Conservation (phyloP, 2,329 filamentous ascomycete species). For the Pleoardoris graminearum region DNA sequence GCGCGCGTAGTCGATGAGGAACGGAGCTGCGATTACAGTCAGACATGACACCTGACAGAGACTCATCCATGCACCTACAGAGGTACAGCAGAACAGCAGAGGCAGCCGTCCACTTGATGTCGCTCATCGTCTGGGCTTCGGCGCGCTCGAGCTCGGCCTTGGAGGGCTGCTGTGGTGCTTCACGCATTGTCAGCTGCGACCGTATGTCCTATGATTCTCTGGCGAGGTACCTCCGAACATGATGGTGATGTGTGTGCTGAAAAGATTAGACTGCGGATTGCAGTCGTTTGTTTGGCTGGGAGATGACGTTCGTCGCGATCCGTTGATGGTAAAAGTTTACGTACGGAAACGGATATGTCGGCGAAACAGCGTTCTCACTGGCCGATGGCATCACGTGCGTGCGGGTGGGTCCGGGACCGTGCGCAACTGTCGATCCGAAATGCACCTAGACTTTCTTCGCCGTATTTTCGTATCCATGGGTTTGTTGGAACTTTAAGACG, state of each 20-base stretch:
- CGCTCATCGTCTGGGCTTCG: slow-evolving; percentile 68
- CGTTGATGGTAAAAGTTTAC: background rate
- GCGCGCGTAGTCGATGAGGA: slow-evolving; percentile 58
- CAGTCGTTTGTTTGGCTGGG: slow-evolving; percentile 4
- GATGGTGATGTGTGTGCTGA: slow-evolving; percentile 15
- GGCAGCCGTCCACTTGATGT: slow-evolving; percentile 68
- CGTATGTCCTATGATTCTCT: background rate
- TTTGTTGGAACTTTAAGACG: background rate
- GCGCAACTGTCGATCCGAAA: background rate
- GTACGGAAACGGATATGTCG: background rate
- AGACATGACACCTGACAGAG: background rate
- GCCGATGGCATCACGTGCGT: slow-evolving; percentile 1
- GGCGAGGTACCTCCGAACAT: slow-evolving; percentile 62
- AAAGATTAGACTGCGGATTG: background rate
- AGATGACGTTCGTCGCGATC: background rate
- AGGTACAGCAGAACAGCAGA: slow-evolving; percentile 73
- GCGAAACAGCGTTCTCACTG: background rate
- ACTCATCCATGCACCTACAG: too few species aligned
- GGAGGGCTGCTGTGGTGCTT: slow-evolving; percentile 71
- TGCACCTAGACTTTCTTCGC: too few species aligned
- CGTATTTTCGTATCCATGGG: too few species aligned
- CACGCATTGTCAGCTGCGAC: background rate
- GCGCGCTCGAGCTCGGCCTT: slow-evolving; percentile 66
- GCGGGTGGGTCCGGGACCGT: background rate
- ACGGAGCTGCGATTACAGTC: slow-evolving; percentile 51